Conservation (phyloP, 2,329 filamentous ascomycete genomes). For the Pseudogymnoascus sp. region DNA sequence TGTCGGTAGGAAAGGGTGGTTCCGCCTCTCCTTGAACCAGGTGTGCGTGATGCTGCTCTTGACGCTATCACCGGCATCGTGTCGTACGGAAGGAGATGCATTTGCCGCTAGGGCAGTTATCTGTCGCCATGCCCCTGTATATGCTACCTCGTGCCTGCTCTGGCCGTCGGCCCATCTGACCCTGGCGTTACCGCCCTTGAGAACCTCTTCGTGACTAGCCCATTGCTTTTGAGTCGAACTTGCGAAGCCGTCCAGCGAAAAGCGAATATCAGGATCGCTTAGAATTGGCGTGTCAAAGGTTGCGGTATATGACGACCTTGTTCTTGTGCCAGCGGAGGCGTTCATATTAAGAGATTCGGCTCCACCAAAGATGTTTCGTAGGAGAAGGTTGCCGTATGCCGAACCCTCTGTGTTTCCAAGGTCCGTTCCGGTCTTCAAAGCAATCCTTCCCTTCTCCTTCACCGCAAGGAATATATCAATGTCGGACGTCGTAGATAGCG, state of each 20-base stretch:
- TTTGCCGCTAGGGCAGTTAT: constrained; percentile 66
- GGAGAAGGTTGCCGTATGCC: constrained; percentile 76
- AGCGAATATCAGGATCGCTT: constrained; percentile 71
- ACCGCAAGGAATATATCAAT: constrained; percentile 73
- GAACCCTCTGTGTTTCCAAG: constrained; percentile 90
- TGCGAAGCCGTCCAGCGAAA: constrained; percentile 71
- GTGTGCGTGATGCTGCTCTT: constrained; percentile 81
- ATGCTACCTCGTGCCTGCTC: constrained; percentile 68
- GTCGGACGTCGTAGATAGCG: constrained; percentile 64
- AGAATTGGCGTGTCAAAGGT: constrained; percentile 74
- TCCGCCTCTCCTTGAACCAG: constrained; percentile 70
- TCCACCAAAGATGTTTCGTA: constrained; percentile 89
- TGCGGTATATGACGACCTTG: constrained; percentile 82
- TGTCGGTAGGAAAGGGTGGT: constrained; percentile 77
- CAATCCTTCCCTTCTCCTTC: constrained; percentile 70
- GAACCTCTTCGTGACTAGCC: constrained; percentile 86
- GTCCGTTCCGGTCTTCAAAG: constrained; percentile 90
- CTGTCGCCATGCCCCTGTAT: constrained; percentile 79
- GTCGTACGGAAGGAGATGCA: constrained; percentile 73
- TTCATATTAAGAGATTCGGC: constrained; percentile 84
- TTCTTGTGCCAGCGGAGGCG: constrained; percentile 80
- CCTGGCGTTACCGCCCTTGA: constrained; percentile 69
- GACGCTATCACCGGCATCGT: constrained; percentile 80
- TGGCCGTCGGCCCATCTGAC: constrained; percentile 63
- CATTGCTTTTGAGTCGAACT: constrained; percentile 83